These are phyloP conservation scores for Daedaleopsis sinensis DNA, from an alignment of 768 basidiomycete genomes.

Conservation along the genomic window DNA sequence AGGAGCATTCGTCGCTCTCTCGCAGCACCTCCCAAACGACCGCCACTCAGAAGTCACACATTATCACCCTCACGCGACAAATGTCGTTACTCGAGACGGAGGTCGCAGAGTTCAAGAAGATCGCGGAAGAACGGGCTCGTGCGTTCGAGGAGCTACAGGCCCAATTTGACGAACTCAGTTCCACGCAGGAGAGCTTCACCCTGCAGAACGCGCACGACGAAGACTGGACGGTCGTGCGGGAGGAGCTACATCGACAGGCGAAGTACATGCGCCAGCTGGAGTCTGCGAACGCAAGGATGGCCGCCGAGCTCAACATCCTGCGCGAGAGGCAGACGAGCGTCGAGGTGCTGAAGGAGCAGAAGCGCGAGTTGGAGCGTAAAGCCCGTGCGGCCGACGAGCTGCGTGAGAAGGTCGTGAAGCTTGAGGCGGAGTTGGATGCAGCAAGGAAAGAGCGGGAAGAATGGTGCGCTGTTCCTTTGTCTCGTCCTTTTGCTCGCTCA, in stretches of 20 bases:
- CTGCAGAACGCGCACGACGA: constrained; percentile 46
- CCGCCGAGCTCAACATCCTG: constrained; percentile 53
- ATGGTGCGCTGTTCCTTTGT: constrained; percentile 44
- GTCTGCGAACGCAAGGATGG: constrained; percentile 56
- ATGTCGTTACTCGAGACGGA: constrained; percentile 51
- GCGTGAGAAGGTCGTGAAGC: constrained; percentile 52
- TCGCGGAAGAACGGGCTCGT: constrained; percentile 45
- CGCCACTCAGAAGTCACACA: constrained; percentile 53
- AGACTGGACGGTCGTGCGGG: constrained; percentile 63
- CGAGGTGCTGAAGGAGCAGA: constrained; percentile 77
- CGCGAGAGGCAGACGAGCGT: constrained; percentile 60
- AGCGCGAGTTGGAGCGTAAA: constrained; percentile 61
- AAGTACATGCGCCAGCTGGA: constrained; percentile 64
- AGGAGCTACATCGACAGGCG: constrained; percentile 70
- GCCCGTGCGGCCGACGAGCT: constrained; percentile 53
- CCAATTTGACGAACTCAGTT: constrained; percentile 48
- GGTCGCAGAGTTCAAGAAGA: constrained; percentile 42
- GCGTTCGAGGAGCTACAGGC: constrained; percentile 49
- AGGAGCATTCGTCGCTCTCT: constrained; percentile 51
- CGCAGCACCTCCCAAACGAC: constrained; percentile 53
- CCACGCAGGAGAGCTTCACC: constrained; percentile 34
- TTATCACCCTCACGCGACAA: constrained; percentile 50
- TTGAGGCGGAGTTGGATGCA: constrained; percentile 71
- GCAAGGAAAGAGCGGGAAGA: constrained; percentile 57
- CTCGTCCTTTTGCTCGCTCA: background rate